Evolutionary conservation across 768 basidiomycete species (phyloP), one percentile per base, ranked within the genome.

Genomic region (Tephrocybe sp.): DNA sequence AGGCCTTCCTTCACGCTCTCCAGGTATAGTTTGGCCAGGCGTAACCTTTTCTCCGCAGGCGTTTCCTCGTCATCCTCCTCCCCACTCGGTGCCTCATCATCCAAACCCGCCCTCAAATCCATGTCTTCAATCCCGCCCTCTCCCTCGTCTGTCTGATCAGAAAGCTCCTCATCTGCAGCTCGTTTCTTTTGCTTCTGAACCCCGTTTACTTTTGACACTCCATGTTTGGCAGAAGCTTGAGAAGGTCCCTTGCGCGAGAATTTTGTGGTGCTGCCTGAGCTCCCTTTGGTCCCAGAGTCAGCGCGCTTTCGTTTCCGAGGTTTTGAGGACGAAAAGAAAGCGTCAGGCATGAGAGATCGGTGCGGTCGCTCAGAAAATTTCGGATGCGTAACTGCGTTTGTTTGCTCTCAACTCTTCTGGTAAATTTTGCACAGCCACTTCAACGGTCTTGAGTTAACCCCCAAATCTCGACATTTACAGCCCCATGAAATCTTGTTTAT

Each of bases 51-150:
- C 74, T 93, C 85, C 0, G 92, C 93, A 2, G 93, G 91, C 4
- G 93, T 96, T 71, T 98, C 96, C 56, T 84, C 74, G 56, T 85
- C 81, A 58, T 94, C 86, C 60, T 97, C 93, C 36, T 93, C 92
- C 5, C 82, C 88, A 58, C 87, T 89, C 22, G 72, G 76, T 2
- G 75, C 78, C 13, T 68, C 75, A 54, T 84, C 69, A 35, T 74
- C 74, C 20, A 48, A 55, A 17, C 73, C 74, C 6, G 61, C 69
- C 36, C 82, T 71, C 56, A 93, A 69, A 63, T 95, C 89, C 73
- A 93, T 77, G 63, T 87, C 84, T 59, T 89, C 88, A 45, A 92
- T 72, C 34, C 66, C 75, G 19, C 70, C 74, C 26, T 60, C 78
- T 30, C 78, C 81, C 26, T 76, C 76, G 49, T 80, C 74, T 5